Evolutionary conservation across 2,329 filamentous ascomycete species (phyloP).

Genomic region (Grosmannia clavigera): DNA sequence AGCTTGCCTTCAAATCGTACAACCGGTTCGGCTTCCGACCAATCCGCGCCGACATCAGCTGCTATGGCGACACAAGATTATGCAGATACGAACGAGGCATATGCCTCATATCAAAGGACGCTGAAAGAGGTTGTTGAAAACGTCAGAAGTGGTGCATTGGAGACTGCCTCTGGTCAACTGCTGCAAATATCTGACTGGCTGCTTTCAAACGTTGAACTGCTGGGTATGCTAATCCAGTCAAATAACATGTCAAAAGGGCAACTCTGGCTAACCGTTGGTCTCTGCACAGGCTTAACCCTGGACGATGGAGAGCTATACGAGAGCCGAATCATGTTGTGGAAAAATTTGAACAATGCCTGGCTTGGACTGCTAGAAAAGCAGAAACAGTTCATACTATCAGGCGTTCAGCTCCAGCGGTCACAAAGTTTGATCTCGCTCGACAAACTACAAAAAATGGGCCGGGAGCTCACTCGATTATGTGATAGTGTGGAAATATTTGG

Average conservation of each 20-base stretch:
- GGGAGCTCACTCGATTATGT: constrained; percentile 69
- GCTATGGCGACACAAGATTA: constrained; percentile 2
- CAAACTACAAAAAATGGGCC: constrained; percentile 65
- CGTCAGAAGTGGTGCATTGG: constrained; percentile 42
- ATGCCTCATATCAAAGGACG: constrained; percentile 51
- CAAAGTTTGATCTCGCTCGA: constrained; percentile 56
- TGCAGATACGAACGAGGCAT: constrained; percentile 45
- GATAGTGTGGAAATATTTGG: constrained; percentile 82
- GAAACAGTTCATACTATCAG: constrained; percentile 57
- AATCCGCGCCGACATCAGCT: neutral
- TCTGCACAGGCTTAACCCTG: constrained; percentile 57
- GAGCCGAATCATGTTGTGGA: constrained; percentile 77
- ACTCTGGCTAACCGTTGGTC: neutral
- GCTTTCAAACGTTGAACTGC: constrained; percentile 38
- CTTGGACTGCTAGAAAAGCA: constrained; percentile 72
- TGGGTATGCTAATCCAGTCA: constrained; percentile 30
- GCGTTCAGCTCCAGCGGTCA: constrained; percentile 41
- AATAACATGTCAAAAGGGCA: neutral
- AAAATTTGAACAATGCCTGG: constrained; percentile 91
- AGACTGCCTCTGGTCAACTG: constrained; percentile 38
- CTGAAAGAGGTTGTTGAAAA: constrained; percentile 58
- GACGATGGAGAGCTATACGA: constrained; percentile 67
- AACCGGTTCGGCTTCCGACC: neutral
- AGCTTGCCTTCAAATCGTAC: constrained; percentile 28
- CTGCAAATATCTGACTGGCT: constrained; percentile 43